These are phyloP conservation scores for Solanum hybrid DNA, from an alignment of 305 asterid species.

Conservation along the genomic window DNA sequence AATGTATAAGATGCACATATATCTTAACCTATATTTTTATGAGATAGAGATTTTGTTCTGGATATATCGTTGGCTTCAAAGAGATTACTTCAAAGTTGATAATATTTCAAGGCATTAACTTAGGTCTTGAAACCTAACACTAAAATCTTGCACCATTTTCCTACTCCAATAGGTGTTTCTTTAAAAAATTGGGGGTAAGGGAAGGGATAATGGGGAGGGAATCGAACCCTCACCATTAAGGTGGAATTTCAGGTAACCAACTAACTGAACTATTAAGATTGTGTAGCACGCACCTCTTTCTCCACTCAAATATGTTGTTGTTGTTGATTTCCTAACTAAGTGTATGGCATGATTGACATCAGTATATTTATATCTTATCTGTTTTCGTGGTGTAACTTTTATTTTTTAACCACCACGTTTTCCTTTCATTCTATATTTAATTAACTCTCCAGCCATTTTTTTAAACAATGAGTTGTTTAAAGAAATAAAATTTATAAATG, in stretches of 20 bases:
- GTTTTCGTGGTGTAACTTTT: neutral
- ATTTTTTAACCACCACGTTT: neutral
- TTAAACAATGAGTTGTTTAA: neutral
- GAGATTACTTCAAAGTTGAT: neutral
- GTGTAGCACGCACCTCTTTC: no score
- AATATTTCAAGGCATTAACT: neutral
- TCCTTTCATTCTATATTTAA: neutral
- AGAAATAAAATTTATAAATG: neutral
- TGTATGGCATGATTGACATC: neutral
- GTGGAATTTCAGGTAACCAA: no score
- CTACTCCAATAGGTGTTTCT: no score
- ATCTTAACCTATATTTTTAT: neutral
- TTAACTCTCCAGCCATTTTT: neutral
- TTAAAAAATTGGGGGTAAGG: no score
- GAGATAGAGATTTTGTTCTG: neutral
- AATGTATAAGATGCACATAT: neutral
- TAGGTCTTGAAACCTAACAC: neutral
- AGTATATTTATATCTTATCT: neutral
- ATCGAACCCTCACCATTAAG: no score
- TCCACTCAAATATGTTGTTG: neutral
- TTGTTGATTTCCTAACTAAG: neutral
- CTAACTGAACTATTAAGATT: no score
- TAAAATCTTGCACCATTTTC: neutral
- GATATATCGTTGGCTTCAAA: neutral
- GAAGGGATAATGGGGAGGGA: no score